A percentile compares a stretch with the other conserved stretches of the same genome.
Conservation (phyloP, 2,329 filamentous ascomycete genomes). For the Drechslerella dactyloides region DNA sequence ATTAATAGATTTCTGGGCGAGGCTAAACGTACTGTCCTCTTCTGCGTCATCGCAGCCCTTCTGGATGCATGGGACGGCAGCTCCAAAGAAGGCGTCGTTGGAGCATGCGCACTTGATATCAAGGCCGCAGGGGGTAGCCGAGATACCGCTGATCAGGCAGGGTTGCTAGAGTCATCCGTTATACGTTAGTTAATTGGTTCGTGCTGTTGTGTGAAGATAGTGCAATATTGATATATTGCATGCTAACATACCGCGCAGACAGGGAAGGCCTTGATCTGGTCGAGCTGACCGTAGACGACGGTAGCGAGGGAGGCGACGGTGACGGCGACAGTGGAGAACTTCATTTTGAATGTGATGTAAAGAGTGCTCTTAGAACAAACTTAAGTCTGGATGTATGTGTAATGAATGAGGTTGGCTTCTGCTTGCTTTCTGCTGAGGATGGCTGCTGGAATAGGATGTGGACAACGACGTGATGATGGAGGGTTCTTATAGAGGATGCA, state of each 20-base stretch:
- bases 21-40: slow-evolving; percentile 47
- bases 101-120: slow-evolving; percentile 52
- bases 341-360: slow-evolving; percentile 50
- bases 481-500: slow-evolving; percentile 43
- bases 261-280: slow-evolving; percentile 39
- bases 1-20: not conserved
- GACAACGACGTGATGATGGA: slow-evolving; percentile 35
- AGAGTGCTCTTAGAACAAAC: not conserved
- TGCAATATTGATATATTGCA: not conserved
- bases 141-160: slow-evolving; percentile 42
- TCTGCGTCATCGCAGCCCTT: slow-evolving; percentile 29
- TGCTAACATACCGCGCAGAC: slow-evolving; percentile 52
- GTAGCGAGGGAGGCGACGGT: slow-evolving; percentile 49
- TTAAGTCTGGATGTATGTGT: slow-evolving; percentile 20
- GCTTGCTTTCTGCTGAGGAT: slow-evolving; percentile 25
- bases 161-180: slow-evolving; percentile 40
- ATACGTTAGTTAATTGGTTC: slow-evolving; percentile 11
- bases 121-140: slow-evolving; percentile 40
- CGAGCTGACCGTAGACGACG: slow-evolving; percentile 48
- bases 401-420: slow-evolving; percentile 22
- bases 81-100: slow-evolving; percentile 43
- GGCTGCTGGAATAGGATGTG: slow-evolving; percentile 16
- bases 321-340: slow-evolving; percentile 52
- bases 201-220: not conserved
- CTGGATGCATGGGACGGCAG: slow-evolving; percentile 47